These are phyloP conservation scores for Clarkia xantiana DNA, from an alignment of 345 rosid species.

Conservation along the genomic window DNA sequence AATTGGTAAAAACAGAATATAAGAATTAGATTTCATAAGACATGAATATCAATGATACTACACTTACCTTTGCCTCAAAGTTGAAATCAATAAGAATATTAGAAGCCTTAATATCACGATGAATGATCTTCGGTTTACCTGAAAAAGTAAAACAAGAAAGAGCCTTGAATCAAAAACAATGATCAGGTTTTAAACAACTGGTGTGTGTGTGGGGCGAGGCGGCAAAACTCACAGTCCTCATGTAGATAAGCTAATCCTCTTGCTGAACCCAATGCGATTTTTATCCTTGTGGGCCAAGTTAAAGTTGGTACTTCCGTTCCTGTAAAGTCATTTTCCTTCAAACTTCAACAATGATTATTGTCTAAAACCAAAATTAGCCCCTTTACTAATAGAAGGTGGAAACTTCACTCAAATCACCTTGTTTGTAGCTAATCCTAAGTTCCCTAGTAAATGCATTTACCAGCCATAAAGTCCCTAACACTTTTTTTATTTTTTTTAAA, in stretches of 20 bases:
- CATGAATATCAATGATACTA: too few relatives aligned
- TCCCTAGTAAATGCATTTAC: too few relatives aligned
- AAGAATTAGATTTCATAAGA: neutral
- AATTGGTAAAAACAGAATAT: neutral
- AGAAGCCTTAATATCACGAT: constrained; percentile 78
- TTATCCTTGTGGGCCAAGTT: constrained; percentile 57
- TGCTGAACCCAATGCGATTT: constrained; percentile 75
- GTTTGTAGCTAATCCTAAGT: too few relatives aligned
- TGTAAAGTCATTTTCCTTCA: constrained; percentile 13
- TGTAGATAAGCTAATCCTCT: constrained; percentile 83
- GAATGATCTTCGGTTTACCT: constrained; percentile 82
- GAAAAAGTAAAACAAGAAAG: constrained; percentile 4
- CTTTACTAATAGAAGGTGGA: too few relatives aligned
- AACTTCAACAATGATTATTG: too few relatives aligned
- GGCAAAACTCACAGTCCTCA: constrained; percentile 79
- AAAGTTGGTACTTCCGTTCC: constrained; percentile 51
- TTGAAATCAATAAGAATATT: constrained; percentile 65
- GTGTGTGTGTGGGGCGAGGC: too few relatives aligned
- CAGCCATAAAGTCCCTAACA: too few relatives aligned
- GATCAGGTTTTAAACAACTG: too few relatives aligned
- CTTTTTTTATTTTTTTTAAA: too few relatives aligned
- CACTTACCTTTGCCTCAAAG: constrained; percentile 62
- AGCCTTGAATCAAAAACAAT: too few relatives aligned
- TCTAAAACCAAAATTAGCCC: too few relatives aligned
- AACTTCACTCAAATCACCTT: too few relatives aligned